Percentiles rank a stretch among this genome's conserved stretches.
phyloP scores from a whole-genome alignment of 2,329 filamentous ascomycete species.

The Arthrobotrys conoides region DNA sequence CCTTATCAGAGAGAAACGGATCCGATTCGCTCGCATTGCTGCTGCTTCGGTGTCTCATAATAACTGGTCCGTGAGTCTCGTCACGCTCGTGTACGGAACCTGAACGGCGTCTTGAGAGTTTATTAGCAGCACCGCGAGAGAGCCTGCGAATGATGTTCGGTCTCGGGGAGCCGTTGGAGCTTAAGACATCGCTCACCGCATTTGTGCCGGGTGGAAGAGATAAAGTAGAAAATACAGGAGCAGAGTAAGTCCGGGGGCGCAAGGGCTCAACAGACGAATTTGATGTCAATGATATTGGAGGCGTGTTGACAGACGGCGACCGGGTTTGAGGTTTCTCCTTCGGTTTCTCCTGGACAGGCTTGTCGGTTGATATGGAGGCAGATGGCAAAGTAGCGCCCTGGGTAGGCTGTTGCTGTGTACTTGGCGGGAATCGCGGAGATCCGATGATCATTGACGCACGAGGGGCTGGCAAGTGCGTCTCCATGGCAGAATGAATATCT shows the following conservation, averaged over 20 bases:
- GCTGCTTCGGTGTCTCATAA: slow-evolving; percentile 88
- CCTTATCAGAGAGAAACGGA: slow-evolving; percentile 68
- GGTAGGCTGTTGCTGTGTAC: slow-evolving; percentile 22
- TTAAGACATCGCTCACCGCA: slow-evolving; percentile 76
- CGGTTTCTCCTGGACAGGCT: slow-evolving; percentile 7
- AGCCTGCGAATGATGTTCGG: slow-evolving; percentile 82
- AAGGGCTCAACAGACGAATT: slow-evolving; percentile 42
- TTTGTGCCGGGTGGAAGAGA: slow-evolving; percentile 65
- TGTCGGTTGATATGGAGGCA: slow-evolving; percentile 29
- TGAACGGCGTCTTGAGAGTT: slow-evolving; percentile 80
- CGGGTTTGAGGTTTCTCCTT: slow-evolving; percentile 37
- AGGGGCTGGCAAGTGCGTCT: slow-evolving; percentile 38
- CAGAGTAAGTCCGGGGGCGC: slow-evolving; percentile 50
- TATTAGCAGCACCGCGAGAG: slow-evolving; percentile 83
- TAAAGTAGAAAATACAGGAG: slow-evolving; percentile 51
- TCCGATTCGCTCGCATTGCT: slow-evolving; percentile 79
- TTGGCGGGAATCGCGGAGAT: slow-evolving; percentile 50
- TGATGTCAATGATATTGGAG: slow-evolving; percentile 16
- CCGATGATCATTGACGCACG: slow-evolving; percentile 58
- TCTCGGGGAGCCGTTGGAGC: slow-evolving; percentile 74
- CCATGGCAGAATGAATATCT: slow-evolving; percentile 9
- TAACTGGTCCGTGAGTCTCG: slow-evolving; percentile 88
- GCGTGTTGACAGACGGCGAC: slow-evolving; percentile 5
- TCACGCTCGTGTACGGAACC: slow-evolving; percentile 83
- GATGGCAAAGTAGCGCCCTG: slow-evolving; percentile 23